A percentile compares a stretch with the other conserved stretches of the same genome.
These are phyloP conservation scores for Talaromyces verruculosus DNA, from an alignment of 2,329 filamentous ascomycete species.

Conservation along the genomic window DNA sequence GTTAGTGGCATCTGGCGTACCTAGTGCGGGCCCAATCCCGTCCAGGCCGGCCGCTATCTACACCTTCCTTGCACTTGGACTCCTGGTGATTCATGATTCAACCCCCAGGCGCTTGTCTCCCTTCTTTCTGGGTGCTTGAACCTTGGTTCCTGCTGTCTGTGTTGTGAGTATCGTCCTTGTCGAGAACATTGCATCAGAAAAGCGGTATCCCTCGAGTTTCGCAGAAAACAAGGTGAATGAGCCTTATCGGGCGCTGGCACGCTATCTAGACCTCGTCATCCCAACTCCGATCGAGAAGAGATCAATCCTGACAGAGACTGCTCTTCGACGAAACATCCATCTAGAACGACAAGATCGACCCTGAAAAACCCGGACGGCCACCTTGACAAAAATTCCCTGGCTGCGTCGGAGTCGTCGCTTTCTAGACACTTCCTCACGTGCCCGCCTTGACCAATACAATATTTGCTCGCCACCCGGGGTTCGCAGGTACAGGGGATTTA, in stretches of 20 bases:
- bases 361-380: neutral
- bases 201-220: neutral
- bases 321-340: neutral
- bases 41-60: neutral
- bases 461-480: conserved; percentile 2
- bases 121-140: neutral
- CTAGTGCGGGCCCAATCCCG: neutral
- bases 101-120: neutral
- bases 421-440: conserved; percentile 14
- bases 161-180: neutral
- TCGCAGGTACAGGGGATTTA: neutral
- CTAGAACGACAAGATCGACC: neutral
- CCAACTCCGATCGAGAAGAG: neutral
- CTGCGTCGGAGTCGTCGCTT: neutral
- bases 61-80: neutral
- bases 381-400: neutral
- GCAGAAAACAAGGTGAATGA: neutral
- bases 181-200: too few species aligned
- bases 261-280: conserved; percentile 12
- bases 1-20: neutral
- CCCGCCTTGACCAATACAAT: neutral
- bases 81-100: neutral
- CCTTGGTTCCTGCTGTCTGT: neutral
- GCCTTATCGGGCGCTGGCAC: conserved; percentile 5
- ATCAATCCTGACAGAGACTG: neutral